Conservation (phyloP, 495 filamentous ascomycete genomes). For the Bacidia gigantensis region DNA sequence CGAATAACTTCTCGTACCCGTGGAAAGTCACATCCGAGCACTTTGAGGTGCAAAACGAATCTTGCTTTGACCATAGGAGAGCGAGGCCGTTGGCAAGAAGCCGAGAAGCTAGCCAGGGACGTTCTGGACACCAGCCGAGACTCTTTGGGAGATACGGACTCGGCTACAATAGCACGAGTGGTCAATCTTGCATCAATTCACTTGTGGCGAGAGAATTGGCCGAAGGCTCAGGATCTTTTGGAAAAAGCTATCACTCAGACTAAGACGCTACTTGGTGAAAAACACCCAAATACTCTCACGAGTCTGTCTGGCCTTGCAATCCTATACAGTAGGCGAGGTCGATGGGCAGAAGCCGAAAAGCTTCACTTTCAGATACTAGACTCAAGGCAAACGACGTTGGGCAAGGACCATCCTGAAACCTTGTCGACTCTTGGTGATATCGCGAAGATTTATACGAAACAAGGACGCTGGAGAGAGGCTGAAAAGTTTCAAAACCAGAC, state of each 20-base stretch:
- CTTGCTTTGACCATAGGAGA: background rate
- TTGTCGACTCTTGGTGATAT: background rate
- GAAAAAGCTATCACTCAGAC: background rate
- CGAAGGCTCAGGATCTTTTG: background rate
- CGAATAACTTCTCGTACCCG: background rate
- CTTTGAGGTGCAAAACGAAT: background rate
- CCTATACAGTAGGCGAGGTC: background rate
- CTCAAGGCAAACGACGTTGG: background rate
- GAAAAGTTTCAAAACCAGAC: slow-evolving; percentile 21
- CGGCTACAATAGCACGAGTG: background rate
- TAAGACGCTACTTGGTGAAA: background rate
- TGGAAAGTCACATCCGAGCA: background rate
- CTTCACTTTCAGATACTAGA: too few species aligned
- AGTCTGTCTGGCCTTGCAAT: background rate
- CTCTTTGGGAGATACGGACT: background rate
- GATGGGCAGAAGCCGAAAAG: background rate
- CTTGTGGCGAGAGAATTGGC: background rate
- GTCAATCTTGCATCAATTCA: background rate
- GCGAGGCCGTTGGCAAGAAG: background rate
- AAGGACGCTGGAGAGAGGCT: slow-evolving; percentile 27
- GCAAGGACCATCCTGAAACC: background rate
- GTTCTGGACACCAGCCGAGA: background rate
- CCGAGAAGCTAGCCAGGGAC: background rate
- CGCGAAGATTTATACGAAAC: slow-evolving; percentile 4
- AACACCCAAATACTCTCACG: background rate